Base-by-base conservation (phyloP, 805 yeast species). In the Ogataea naganishii region DNA sequence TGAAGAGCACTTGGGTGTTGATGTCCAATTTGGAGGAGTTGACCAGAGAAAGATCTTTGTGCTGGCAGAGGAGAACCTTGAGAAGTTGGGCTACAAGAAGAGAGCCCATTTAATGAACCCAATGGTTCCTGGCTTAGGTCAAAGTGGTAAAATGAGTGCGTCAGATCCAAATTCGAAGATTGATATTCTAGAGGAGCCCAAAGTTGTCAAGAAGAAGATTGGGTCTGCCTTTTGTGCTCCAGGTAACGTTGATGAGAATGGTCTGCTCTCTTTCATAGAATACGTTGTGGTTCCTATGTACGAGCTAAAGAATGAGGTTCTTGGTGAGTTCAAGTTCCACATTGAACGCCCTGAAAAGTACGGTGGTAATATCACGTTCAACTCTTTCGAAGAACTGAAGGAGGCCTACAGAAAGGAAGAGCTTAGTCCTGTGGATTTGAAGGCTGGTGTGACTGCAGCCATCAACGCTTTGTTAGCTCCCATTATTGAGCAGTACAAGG, bases 81-180 rank as follows among this genome's bases (percentile, higher is more conserved):
- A 78, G 24, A 52, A 74, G 29, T 49, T 92, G 33, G 96, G 96
- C 24, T 92, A 89, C 78, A 84, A 82, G 62, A 92, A 92, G 69
- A 80, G 99, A 56, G 98, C 94, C 18, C 99, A 92, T 62, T 68
- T 92, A 53, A 92, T 92, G 99, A 92, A 92, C 64, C 89, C 86
- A 32, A 89, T 92, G 97, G 96, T 94, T 27, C 98, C 98, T 29
- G 97, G 98, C 32, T 72, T 92, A 46, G 76, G 80, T 19, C 96
- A 88, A 61, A 96, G 97, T 46, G 98, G 94, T 49, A 92, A 92
- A 56, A 92, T 92, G 99, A 84, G 96, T 46, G 96, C 98, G 2
- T 84, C 96, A 20, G 98, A 92, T 63, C 96, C 98, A 46, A 92
- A 86, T 67, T 88, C 97, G 34, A 92, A 92, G 62, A 86, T 92